Base-by-base conservation (phyloP, 2,329 filamentous ascomycete species). In the Hawksworthiomyces lignivorus region DNA sequence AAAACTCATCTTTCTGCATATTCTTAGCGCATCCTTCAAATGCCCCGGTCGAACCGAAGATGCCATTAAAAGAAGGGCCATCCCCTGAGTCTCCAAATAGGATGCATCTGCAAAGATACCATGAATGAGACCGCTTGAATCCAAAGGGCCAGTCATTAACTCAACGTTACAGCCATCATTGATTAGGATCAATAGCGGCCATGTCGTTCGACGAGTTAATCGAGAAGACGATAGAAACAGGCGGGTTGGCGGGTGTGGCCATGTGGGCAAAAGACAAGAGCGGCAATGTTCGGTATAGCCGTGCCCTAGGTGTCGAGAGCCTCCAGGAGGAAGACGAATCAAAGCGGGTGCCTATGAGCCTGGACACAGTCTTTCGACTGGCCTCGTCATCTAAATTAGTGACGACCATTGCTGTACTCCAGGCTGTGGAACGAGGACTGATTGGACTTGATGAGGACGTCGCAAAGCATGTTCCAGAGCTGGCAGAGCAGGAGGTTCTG, bases 401-500 rank as follows among this genome's bases (percentile, higher is more conserved):
- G 3, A 47, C 45, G 1, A 47, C 41, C 5, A 32, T 47, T 18
- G 45, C 45, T 5, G 45, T 36, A 3, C 41, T 47, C 14, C 45
- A 47, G 30, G 45, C 41, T 2, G 45, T 47, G 8, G 45, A 47
- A 8, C 29, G 27, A n/a, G 45, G 45, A 7, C 37, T 47, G 22
- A 18, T 47, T 7, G 17, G 27, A 2, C 38, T 47, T 4, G 41
- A 44, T 21, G 45, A 47, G n/a, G 45, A 47, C 27, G 45, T 47
- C 14, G n/a, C 61, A 0, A 27, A 39, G 3, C 48, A 68, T 28
- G 49, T 73, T 4, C 69, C 69, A 1, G 65, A 66, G 17, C 57
- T 75, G 4, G 63, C 59, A 6, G 43, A 49, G 3, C 62, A 67
- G 34, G 55, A 62, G 10, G 59, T 76, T 33, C 47, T 76, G 3